These are phyloP conservation scores for Lizonia empirigonia DNA, from an alignment of 2,329 filamentous ascomycete species.

Conservation along the genomic window DNA sequence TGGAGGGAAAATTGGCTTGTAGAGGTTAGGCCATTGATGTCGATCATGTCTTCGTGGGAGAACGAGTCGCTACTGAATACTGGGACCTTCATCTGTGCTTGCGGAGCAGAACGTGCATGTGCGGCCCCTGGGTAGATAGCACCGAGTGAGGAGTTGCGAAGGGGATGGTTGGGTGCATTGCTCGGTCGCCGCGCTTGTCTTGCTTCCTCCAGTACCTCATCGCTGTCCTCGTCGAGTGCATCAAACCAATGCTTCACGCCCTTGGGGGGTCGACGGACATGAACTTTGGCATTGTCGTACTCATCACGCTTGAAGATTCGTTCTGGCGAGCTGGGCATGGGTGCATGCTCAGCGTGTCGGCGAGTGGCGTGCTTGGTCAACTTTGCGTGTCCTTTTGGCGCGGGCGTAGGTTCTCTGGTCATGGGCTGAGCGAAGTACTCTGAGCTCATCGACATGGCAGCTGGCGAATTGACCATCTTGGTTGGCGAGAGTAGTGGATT, in stretches of 20 bases:
- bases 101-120: constrained; percentile 15
- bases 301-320: constrained; percentile 44
- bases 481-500: constrained; percentile 44
- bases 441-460: constrained; percentile 46
- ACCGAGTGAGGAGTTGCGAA: constrained; percentile 27
- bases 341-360: constrained; percentile 23
- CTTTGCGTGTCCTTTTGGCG: constrained; percentile 22
- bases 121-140: constrained; percentile 19
- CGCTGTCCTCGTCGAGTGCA: constrained; percentile 50
- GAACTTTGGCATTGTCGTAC: constrained; percentile 54
- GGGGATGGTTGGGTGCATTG: constrained; percentile 16
- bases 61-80: constrained; percentile 28
- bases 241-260: constrained; percentile 60
- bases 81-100: constrained; percentile 20
- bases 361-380: constrained; percentile 34
- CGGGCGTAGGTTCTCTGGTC: constrained; percentile 40
- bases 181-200: constrained; percentile 15
- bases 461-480: constrained; percentile 50
- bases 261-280: constrained; percentile 54
- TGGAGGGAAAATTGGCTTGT: constrained; percentile 39
- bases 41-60: constrained; percentile 29
- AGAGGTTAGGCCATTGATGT: constrained; percentile 33
- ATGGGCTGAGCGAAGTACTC: constrained; percentile 45
- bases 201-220: constrained; percentile 34
- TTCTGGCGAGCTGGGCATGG: constrained; percentile 28